Evolutionary conservation across 495 filamentous ascomycete genomes (phyloP), one percentile per base, ranked within the genome.

Genomic region (Aspergillus ellipticus): DNA sequence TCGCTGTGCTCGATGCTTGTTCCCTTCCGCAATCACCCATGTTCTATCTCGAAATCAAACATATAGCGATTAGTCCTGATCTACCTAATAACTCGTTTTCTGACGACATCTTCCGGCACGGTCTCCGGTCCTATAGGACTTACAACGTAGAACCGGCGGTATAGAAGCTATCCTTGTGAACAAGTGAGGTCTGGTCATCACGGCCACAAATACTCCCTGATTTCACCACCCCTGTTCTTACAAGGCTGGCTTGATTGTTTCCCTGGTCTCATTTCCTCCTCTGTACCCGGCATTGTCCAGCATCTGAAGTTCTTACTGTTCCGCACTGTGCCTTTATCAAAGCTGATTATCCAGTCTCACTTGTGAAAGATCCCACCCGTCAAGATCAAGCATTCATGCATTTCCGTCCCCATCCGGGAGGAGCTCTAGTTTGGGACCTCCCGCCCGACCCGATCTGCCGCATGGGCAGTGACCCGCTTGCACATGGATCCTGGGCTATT

Each of bases 11-110:
- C 35, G 15, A 51, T 49, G 52, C 42, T 56, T 47, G 48, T 55
- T 58, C 53, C 55, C 54, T 59, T 56, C 48, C 50, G 42, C 58
- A 58, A 55, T 53, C 56, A 45, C 28, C 45, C 16, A 48, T 21
- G 35, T 24, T 22, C 49, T 37, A 43, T 47, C 19, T 17, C 17
- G 16, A 19, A 46, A 37, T 37, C 22, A 4, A 39, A 39, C 10
- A 1, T 39, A 39, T 39, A 39, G 35, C 35, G 35, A 39, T 39
- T n/a, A 39, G 6, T 39, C 35, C n/a, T 39, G 35, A 15, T n/a
- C 35, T 39, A 39, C n/a, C 24, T 4, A 39, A 13, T 5, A 15
- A 13, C n/a, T 5, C 10, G 6, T n/a, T 8, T 39, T 13, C 6
- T 39, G 33, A 11, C 33, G 13, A 39, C 35, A 4, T n/a, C 9